Conservation (phyloP, 2,329 filamentous ascomycete genomes). For the Elsinoe batatas region DNA sequence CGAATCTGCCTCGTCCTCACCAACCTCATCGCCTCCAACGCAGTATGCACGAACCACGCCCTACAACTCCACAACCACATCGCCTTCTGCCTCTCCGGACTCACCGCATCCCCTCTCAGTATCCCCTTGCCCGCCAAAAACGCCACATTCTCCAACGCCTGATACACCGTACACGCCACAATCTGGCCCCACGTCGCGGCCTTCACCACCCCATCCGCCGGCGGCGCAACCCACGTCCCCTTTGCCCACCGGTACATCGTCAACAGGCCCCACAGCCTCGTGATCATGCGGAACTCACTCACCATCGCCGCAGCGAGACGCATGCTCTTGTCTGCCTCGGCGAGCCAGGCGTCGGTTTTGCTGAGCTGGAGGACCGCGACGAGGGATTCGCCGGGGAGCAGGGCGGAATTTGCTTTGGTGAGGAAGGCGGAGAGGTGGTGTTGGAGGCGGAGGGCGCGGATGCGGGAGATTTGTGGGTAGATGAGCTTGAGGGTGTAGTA, state of each 20-base stretch:
- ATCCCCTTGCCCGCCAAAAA: slow-evolving; percentile 68
- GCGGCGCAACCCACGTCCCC: slow-evolving; percentile 26
- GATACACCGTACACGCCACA: slow-evolving; percentile 56
- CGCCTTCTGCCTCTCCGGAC: slow-evolving; percentile 40
- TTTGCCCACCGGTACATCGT: slow-evolving; percentile 61
- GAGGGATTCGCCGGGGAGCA: slow-evolving; percentile 34
- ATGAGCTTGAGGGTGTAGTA: slow-evolving; percentile 36
- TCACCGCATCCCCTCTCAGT: slow-evolving; percentile 33
- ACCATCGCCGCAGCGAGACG: slow-evolving; percentile 53
- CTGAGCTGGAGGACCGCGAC: slow-evolving; percentile 31
- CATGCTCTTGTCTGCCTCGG: slow-evolving; percentile 24
- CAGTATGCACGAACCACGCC: slow-evolving; percentile 71
- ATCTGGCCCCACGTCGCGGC: slow-evolving; percentile 60
- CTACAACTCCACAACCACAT: slow-evolving; percentile 65
- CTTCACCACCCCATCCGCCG: slow-evolving; percentile 36
- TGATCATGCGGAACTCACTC: slow-evolving; percentile 61
- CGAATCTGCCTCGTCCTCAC: slow-evolving; percentile 34
- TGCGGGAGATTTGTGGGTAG: slow-evolving; percentile 30
- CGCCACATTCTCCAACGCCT: slow-evolving; percentile 72
- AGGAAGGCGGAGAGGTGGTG: slow-evolving; percentile 27
- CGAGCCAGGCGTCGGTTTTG: slow-evolving; percentile 26
- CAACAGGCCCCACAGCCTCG: slow-evolving; percentile 66
- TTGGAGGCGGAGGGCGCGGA: slow-evolving; percentile 29
- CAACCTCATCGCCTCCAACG: slow-evolving; percentile 63
- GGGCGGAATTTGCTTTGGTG: slow-evolving; percentile 28